Conservation (phyloP, 768 basidiomycete species). For the Pleurotus ostreatus region DNA sequence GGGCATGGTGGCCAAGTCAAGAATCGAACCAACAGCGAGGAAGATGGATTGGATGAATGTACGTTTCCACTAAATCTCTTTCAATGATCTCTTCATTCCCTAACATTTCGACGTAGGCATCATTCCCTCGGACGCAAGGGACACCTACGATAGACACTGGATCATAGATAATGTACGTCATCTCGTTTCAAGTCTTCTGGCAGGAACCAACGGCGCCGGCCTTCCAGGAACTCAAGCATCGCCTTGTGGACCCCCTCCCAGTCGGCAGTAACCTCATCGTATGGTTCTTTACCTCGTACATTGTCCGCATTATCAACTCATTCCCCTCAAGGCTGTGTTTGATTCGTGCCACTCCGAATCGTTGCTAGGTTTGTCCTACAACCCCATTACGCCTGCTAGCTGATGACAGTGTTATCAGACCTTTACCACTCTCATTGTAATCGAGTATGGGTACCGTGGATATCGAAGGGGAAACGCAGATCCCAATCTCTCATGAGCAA, state of each 20-base stretch:
- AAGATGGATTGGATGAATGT: constrained; percentile 55
- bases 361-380: constrained; percentile 26
- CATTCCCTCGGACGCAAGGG: constrained; percentile 30
- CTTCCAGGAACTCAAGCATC: constrained; percentile 26
- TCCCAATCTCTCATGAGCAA: constrained; percentile 29
- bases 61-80: constrained; percentile 6
- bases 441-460: constrained; percentile 42
- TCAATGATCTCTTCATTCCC: not conserved
- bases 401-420: constrained; percentile 21
- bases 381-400: not conserved
- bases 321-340: constrained; percentile 23
- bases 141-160: constrained; percentile 6
- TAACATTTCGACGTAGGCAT: constrained; percentile 22
- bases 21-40: constrained; percentile 39
- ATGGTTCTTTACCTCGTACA: constrained; percentile 9
- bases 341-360: constrained; percentile 40
- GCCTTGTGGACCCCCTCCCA: constrained; percentile 34
- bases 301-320: not conserved
- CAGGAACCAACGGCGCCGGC: too few relatives aligned
- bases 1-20: constrained; percentile 46
- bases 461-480: constrained; percentile 35
- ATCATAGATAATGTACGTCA: constrained; percentile 34
- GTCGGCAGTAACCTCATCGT: constrained; percentile 32
- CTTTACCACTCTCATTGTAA: constrained; percentile 41
- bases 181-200: not conserved